Base-by-base conservation (phyloP, 1,139 yeast genomes). In the Suhomyces bolitotheri region DNA sequence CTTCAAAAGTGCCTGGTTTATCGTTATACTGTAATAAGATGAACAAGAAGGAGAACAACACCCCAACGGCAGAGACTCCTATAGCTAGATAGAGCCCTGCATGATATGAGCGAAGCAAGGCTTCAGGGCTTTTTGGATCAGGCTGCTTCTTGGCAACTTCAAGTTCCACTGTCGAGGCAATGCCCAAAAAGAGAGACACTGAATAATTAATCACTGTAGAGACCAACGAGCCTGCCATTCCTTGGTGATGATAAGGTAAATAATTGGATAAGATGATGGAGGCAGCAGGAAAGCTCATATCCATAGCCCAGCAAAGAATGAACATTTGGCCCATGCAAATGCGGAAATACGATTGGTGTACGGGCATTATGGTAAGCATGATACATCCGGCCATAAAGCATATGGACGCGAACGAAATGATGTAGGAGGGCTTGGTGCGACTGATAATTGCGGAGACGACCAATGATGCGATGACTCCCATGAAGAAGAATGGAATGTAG, bases 151-250 rank as follows among this genome's bases (percentile, higher is more conserved):
- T 48, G 15, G 51, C 51, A 1, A 67, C 58, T 36, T 69, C 63
- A 1, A 54, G 50, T 45, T 76, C 79, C 4, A 75, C 75, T 9
- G 76, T 69, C 13, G 70, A 66, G 7, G 73, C 73, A 27, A 76
- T 60, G n/a, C 79, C 80, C 27, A 76, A 57, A 35, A 73, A 68
- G 7, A 77, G 51, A 0, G 80, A 72, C 45, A 73, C 77, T 1
- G 79, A 72, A 43, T 76, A 76, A 49, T 75, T 76, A 10, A 73
- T 66, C 41, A 75, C 72, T 0, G 82, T 77, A 16, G 76, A 62
- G 1, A 76, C 77, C 35, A 76, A 53, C 1, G 81, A 76, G 1
- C 80, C 80, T 1, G 80, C 81, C 76, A 77, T 74, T 20, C 82
- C 82, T 52, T 77, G 82, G 40, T 74, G 73, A 36, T 66, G 63